Evolutionary conservation across 768 basidiomycete genomes (phyloP), one percentile per base, ranked within the genome.

Genomic region (Hemileccinum impolitum): DNA sequence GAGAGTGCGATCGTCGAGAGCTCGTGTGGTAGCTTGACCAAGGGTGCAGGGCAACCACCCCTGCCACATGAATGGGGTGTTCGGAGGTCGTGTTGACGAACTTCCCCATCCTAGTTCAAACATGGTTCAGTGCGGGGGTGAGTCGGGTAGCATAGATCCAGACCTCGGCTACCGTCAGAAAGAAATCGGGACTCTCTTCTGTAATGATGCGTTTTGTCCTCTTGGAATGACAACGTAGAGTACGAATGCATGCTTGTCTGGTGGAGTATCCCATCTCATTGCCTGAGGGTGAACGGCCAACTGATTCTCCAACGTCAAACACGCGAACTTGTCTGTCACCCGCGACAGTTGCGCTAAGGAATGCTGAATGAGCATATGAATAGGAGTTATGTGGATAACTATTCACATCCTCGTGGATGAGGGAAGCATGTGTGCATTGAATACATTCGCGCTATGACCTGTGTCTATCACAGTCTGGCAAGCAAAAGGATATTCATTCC

Each of bases 1-100:
- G 92, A 92, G 19, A 88, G 70, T 3, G 89, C 78, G 38, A 94
- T 68, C 17, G 88, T 81, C 8, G 83, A 90, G 39, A 94, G 73
- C 44, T 84, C 75, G 64, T 83, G 73, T 43, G 77, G 73, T 34
- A 89, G 66, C 53, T 77, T 75, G 17, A 90, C 76, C 14, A 95
- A 72, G 2, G 90, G 85, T 15, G 82, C 70, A 19, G 90, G 84
- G 62, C 92, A 95, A 10, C 65, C 70, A 43, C 58, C 64, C 14
- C 62, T 56, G 25, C 67, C 55, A 67, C 92, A 95, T n/a, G 66
- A 66, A 65, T 94, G 81, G 8, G 80, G 67, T 10, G 77, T 76
- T 44, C 92, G 75, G 38, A 94, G 68, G 62, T 95, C 92, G 63
- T 94, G 92, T 61, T 94, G 91, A 21, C 92, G 79, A 10, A 94